Conservation (phyloP, 2,329 filamentous ascomycete genomes). For the Neofusicoccum sp. region DNA sequence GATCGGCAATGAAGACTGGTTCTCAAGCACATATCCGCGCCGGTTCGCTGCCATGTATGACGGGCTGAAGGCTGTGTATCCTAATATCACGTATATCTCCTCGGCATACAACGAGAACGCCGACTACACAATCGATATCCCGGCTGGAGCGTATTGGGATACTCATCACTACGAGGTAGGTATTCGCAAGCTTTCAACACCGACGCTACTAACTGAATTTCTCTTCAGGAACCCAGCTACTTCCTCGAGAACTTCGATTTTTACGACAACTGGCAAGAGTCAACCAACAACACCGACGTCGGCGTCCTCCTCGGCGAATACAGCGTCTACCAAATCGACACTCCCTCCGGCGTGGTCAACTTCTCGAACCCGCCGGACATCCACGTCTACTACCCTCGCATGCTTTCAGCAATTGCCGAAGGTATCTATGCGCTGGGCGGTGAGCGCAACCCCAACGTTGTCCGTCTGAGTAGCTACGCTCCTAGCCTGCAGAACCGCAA, state of each 20-base stretch:
- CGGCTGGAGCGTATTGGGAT: conserved; percentile 38
- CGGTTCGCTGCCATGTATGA: conserved; percentile 35
- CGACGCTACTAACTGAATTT: not conserved
- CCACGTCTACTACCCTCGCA: conserved; percentile 29
- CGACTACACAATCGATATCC: conserved; percentile 36
- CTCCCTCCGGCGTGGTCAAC: conserved; percentile 25
- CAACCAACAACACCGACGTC: conserved; percentile 24
- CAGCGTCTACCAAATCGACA: conserved; percentile 30
- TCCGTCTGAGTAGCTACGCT: conserved; percentile 29
- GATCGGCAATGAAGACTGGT: conserved; percentile 40
- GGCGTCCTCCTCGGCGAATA: conserved; percentile 26
- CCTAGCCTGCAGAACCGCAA: conserved; percentile 34
- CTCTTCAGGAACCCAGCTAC: conserved; percentile 33
- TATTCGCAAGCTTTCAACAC: no score
- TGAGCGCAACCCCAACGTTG: conserved; percentile 30
- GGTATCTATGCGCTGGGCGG: conserved; percentile 31
- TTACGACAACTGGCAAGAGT: conserved; percentile 25
- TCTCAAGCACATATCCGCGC: conserved; percentile 30
- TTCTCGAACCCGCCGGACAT: conserved; percentile 17
- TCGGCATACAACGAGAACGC: conserved; percentile 27
- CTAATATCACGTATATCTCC: conserved; percentile 35
- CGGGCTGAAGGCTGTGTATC: conserved; percentile 34
- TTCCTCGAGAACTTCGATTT: conserved; percentile 32
- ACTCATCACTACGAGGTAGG: conserved; percentile 40
- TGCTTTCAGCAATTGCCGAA: conserved; percentile 29